phyloP scores from a whole-genome alignment of 1,284 basidiomycete species.

The Amylostereum areolatum region DNA sequence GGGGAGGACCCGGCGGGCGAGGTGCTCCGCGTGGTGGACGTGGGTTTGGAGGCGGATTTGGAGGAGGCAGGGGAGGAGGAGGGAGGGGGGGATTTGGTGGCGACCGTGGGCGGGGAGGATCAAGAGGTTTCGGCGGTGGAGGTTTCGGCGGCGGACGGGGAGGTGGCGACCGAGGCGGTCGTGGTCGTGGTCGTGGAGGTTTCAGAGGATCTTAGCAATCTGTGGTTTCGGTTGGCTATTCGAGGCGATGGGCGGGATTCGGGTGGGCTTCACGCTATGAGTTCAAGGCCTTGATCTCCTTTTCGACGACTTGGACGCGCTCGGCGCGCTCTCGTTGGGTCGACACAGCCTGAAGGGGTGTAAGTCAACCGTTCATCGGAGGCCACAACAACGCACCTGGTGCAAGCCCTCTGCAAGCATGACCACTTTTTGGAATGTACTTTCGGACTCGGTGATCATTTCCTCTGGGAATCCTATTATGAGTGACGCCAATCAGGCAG shows the following conservation, averaged over 20 bases:
- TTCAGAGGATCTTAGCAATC: constrained; percentile 39
- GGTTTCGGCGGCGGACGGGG: constrained; percentile 34
- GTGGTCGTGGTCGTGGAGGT: constrained; percentile 28
- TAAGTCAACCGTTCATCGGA: not conserved
- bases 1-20: constrained; percentile 41
- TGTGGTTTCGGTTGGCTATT: too few relatives aligned
- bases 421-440: constrained; percentile 20
- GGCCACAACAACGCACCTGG: constrained; percentile 33
- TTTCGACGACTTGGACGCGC: constrained; percentile 31
- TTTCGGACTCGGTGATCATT: constrained; percentile 12
- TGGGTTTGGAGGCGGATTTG: constrained; percentile 28
- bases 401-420: constrained; percentile 42
- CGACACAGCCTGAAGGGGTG: constrained; percentile 31
- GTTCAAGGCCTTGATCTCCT: constrained; percentile 35
- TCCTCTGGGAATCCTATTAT: too few relatives aligned
- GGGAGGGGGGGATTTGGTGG: constrained; percentile 26
- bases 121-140: constrained; percentile 33
- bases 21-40: constrained; percentile 34
- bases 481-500: constrained; percentile 13
- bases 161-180: constrained; percentile 34
- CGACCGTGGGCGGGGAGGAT: constrained; percentile 18
- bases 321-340: constrained; percentile 39
- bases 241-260: too few relatives aligned
- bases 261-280: not conserved
- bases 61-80: constrained; percentile 40